Base-by-base conservation (phyloP, 2,329 filamentous ascomycete genomes). In the Botryotinia narcissicola region DNA sequence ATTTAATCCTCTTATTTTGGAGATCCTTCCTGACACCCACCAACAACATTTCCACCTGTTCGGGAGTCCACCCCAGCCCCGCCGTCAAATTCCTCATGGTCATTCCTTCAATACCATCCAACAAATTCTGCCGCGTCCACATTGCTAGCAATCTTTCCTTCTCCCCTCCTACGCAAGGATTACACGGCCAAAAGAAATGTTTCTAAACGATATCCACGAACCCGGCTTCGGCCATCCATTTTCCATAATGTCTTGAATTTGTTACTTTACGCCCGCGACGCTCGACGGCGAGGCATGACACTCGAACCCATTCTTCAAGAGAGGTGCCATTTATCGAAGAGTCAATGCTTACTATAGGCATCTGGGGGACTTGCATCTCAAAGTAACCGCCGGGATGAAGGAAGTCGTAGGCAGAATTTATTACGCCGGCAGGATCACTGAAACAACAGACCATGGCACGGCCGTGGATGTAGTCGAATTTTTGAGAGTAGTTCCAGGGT, bases 391-490 rank as follows among this genome's bases (percentile, higher is more conserved):
- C 74, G 14, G 74, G 72, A 42, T 32, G 40, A 32, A 70, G 64
- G 25, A 44, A 37, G 18, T 57, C 40, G 48, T 62, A 70, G n/a
- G 73, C 70, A 32, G 63, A 71, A 20, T 32, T 59, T 63, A 75
- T 73, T 79, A 87, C 82, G 48, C 84, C 81, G n/a, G 85, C 81
- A 46, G 81, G 79, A 20, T 76, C 64, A 29, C 63, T 72, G 57
- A 76, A 76, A 29, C 72, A 76, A 25, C 70, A 69, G 16, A 75
- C 37, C 80, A 88, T 82, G 42, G 84, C 81, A n/a, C 86, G 83
- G 48, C 82, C 80, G 77, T 87, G 86, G 73, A 88, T 84, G 74
- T 83, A 85, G 77, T 87, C 86, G 76, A 87, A 87, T 74, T 85
- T 81, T 3, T 82, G 78, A 71, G 83, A 84, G 10, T 71, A 77